Evolutionary conservation across 225 moss, liverwort and hornwort species (phyloP), one percentile per base, ranked within the genome.

Genomic region (Sphagnum contortum): DNA sequence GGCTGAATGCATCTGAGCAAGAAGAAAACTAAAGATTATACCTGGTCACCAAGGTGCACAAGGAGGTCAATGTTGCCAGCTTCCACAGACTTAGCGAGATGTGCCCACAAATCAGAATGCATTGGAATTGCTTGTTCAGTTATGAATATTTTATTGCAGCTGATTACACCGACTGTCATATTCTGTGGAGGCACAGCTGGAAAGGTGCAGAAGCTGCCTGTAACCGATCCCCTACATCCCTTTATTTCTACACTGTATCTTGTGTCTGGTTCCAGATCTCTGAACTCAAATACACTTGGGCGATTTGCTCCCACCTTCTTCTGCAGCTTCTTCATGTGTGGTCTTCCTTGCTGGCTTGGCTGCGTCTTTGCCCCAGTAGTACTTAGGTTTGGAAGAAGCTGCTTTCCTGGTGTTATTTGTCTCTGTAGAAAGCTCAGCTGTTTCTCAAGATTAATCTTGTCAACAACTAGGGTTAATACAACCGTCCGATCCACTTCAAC

Each of bases 21-120:
- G 29, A 29, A 29, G 29, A 29, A 29, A 1, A 29, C 29, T 29
- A 29, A 29, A 1, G 29, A 29, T 29, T 29, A 29, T 50, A 95
- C 94, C 94, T 95, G 94, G 68, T 95, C 94, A 55, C 94, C 94
- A 62, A 95, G 91, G 74, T 95, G 94, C 65, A 95, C 78, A 70
- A 89, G 91, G 71, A 71, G 68, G 71, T 89, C 84, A 59, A 95
- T 76, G 66, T 84, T 89, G 44, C 84, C 77, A 5, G 69, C 69
- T 64, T 84, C 86, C 5, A 95, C 66, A 48, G 71, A 48, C 73
- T 81, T 89, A 46, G 76, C 77, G 6, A 95, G 84, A 72, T 95
- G 94, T 47, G 79, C 63, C 94, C 94, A 95, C 52, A 95, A 81
- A 67, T 95, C 94, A 66, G 80, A 86, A 67, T 75, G 71, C 49